Conservation (phyloP, 345 rosid genomes). For the Boechera retrofracta region DNA sequence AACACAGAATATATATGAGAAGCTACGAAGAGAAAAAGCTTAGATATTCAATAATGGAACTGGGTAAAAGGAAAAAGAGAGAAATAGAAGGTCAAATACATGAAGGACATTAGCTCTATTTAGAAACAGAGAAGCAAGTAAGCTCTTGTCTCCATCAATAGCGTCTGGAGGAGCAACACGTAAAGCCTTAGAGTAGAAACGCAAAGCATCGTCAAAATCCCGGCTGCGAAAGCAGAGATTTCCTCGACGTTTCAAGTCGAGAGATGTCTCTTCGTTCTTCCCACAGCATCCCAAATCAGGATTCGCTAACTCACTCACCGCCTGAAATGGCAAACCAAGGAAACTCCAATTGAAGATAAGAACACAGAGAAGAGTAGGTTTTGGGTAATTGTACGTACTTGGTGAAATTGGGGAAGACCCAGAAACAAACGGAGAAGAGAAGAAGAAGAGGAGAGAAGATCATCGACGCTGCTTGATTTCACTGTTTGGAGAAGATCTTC, state of each 20-base stretch:
- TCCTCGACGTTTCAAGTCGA: constrained; percentile 68
- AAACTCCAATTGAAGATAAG: background rate
- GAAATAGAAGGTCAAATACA: constrained; percentile 31
- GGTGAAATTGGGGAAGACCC: constrained; percentile 61
- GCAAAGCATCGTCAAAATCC: constrained; percentile 55
- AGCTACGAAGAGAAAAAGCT: background rate
- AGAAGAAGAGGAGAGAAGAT: constrained; percentile 57
- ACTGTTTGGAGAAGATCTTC: constrained; percentile 52
- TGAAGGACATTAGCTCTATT: constrained; percentile 74
- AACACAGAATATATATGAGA: background rate
- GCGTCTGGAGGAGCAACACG: constrained; percentile 68
- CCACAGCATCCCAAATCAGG: constrained; percentile 56
- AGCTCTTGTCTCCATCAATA: constrained; percentile 63
- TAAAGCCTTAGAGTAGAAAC: constrained; percentile 77
- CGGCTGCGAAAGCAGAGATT: constrained; percentile 57
- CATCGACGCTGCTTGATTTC: constrained; percentile 50
- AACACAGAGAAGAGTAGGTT: background rate
- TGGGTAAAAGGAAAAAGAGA: background rate
- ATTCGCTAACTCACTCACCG: constrained; percentile 60
- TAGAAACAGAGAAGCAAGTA: constrained; percentile 69
- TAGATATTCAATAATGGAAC: background rate
- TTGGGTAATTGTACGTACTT: constrained; percentile 38
- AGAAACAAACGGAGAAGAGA: constrained; percentile 60
- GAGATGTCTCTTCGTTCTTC: constrained; percentile 62
- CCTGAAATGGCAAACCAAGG: constrained; percentile 31